phyloP scores from a whole-genome alignment of 1,284 basidiomycete genomes.

The Ganoderma lingzhi region DNA sequence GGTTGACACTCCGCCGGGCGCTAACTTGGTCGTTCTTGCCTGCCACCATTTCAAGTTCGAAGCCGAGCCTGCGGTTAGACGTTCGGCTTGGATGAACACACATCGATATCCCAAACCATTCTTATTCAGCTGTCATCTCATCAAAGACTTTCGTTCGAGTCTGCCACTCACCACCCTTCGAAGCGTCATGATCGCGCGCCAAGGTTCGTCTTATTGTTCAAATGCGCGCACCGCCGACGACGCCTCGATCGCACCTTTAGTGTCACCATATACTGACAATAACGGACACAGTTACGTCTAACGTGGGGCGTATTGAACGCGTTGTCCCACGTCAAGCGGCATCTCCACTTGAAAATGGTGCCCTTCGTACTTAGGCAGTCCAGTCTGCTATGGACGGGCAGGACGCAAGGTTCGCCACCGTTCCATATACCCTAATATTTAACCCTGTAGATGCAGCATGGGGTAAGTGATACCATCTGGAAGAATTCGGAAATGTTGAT shows the following conservation, averaged over 20 bases:
- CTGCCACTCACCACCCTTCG: no score
- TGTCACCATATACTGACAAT: background rate
- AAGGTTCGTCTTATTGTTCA: background rate
- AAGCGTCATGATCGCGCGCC: background rate
- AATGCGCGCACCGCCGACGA: background rate
- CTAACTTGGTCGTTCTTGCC: background rate
- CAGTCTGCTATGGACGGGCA: background rate
- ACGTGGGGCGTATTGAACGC: background rate
- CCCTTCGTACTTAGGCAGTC: background rate
- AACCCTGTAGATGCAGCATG: background rate
- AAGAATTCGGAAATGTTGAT: background rate
- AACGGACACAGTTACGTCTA: background rate
- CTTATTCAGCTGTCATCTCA: no score
- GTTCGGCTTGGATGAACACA: no score
- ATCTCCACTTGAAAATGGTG: background rate
- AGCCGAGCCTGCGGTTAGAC: no score
- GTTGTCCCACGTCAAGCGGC: background rate
- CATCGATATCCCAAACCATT: no score
- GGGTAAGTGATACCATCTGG: background rate
- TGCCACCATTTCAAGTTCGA: no score
- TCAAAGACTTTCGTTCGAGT: no score
- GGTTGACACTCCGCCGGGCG: background rate
- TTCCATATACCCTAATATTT: background rate
- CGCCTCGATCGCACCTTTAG: background rate
- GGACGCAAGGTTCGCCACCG: background rate